A percentile compares a stretch with the other conserved stretches of the same genome.
Evolutionary conservation across 768 basidiomycete genomes (phyloP).

Genomic region (Sutorius australiensis): DNA sequence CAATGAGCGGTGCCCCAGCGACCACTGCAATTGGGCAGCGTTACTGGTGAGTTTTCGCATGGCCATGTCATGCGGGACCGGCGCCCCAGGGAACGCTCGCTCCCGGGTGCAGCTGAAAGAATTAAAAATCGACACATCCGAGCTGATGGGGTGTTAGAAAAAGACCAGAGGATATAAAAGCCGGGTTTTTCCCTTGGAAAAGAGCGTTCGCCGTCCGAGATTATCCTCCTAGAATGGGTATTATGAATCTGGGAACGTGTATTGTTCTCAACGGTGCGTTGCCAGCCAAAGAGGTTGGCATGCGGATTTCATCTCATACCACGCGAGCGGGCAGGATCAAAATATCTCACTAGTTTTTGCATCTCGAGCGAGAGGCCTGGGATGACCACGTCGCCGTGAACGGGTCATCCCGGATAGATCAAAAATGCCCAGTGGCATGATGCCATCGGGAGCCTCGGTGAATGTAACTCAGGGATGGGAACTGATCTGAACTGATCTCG

Average conservation of each 20-base stretch:
- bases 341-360: neutral
- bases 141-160: neutral
- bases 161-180: neutral
- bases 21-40: neutral
- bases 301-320: constrained; percentile 7
- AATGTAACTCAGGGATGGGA: constrained; percentile 6
- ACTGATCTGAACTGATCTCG: constrained; percentile 8
- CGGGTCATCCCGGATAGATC: neutral
- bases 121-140: neutral
- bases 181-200: neutral
- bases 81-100: neutral
- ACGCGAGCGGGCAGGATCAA: neutral
- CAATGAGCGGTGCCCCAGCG: constrained; percentile 4
- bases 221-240: neutral
- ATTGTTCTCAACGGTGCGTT: neutral
- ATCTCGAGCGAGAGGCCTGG: neutral
- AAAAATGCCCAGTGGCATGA: neutral
- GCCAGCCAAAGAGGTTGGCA: neutral
- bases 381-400: neutral
- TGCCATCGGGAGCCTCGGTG: neutral
- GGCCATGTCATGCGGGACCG: constrained; percentile 2
- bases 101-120: neutral
- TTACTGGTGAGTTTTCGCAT: neutral
- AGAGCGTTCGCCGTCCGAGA: neutral
- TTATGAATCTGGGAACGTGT: constrained; percentile 12